These are phyloP conservation scores for Aechmea fasciata DNA, from an alignment of 176 grass and related monocot species.

Conservation along the genomic window DNA sequence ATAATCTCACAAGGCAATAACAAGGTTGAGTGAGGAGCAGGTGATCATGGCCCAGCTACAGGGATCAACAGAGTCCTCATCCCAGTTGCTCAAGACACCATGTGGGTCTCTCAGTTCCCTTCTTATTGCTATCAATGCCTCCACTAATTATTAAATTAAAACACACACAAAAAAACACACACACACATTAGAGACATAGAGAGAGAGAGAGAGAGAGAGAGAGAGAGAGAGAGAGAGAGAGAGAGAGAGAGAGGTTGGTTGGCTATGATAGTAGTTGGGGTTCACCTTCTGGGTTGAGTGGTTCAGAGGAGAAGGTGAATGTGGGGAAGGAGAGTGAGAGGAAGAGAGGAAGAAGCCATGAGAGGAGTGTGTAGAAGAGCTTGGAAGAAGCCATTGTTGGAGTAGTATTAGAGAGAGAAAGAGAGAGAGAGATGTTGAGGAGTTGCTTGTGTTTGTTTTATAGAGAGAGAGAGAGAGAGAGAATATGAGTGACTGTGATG, in stretches of 20 bases:
- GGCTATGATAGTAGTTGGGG: neutral
- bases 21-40: constrained; percentile 83
- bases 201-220: too few relatives aligned
- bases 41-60: constrained; percentile 99
- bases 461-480: neutral
- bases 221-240: neutral
- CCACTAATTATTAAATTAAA: constrained; percentile 28
- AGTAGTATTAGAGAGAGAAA: neutral
- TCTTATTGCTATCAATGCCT: constrained; percentile 76
- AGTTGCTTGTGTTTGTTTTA: neutral
- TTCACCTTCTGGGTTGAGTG: neutral
- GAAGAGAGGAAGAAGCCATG: neutral
- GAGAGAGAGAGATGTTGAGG: neutral
- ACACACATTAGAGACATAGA: neutral
- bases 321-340: neutral
- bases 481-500: neutral
- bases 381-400: neutral
- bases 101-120: constrained; percentile 64
- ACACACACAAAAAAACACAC: neutral
- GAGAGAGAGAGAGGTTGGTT: too few relatives aligned
- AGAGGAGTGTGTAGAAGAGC: neutral
- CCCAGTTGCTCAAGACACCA: constrained; percentile 84
- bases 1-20: constrained; percentile 80
- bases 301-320: neutral
- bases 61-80: constrained; percentile 89